Evolutionary conservation across 2,329 filamentous ascomycete genomes (phyloP), one percentile per base, ranked within the genome.

Genomic region (Calonectria crousiana): DNA sequence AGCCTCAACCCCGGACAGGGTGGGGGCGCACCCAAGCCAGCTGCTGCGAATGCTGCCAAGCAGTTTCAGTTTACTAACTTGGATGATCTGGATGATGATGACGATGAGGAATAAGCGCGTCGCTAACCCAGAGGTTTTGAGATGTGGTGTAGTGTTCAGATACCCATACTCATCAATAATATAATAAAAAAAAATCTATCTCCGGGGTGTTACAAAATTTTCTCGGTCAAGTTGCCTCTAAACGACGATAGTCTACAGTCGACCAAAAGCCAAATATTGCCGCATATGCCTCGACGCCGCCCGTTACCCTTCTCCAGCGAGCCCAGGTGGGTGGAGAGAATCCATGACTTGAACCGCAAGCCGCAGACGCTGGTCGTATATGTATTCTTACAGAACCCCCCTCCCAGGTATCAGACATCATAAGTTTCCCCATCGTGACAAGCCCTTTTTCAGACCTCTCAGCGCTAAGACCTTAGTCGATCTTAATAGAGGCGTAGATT

Each of bases 401-500:
- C 52, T 18, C 73, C 69, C 62, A 62, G 56, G 74, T 73, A 74
- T 75, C 73, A 76, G 71, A 69, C 60, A 66, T 80, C 75, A 77
- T 79, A 73, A 38, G 30, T 52, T 64, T 70, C 65, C 69, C 70
- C 64, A 67, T 79, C 73, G 36, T 71, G 66, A 53, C 56, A 66
- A 52, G 36, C 60, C 69, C 70, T 56, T 74, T 53, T 30, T 65
- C 34, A 64, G 47, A 58, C 52, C 56, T 74, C 49, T 68, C 51
- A 30, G 52, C 34, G 56, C 32, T 30, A 26, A n/a, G 26, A 52
- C 4, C 73, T 84, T 87, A 99, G 84, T 99, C 97, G 77, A 99
- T 95, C 89, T 99, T 99, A 87, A 99, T 98, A n/a, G 96, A 98
- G 30, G 92, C 89, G 85, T 99, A 99, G 75, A 99, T 99, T 84